Base-by-base conservation (phyloP, 177 flowering plant genomes). In the Vitis hybrid region DNA sequence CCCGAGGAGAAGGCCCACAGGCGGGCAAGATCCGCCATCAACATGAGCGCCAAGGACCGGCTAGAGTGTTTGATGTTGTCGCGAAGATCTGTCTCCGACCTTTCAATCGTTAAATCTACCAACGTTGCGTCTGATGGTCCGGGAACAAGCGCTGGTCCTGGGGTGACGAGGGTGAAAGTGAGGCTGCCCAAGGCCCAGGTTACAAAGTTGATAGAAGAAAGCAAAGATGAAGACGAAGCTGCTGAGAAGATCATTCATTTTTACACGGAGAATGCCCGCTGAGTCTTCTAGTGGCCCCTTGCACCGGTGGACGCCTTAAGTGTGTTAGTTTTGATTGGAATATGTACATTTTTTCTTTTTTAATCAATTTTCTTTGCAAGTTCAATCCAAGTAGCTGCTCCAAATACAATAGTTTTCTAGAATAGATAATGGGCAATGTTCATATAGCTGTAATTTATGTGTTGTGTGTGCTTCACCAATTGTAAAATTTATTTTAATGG, bases 21-120 rank as follows among this genome's bases (percentile, higher is more conserved):
- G 62, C 72, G 84, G 60, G 81, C 64, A 0, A 61, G 80, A 15
- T 83, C 91, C 0, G 76, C 71, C 1, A 74, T 85, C 0, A 73
- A 78, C n/a, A 77, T 74, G 83, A 67, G 79, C 12, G 93, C 94
- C 12, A 85, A 87, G 77, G 97, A 92, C 53, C 68, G 95, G 76
- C 85, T 92, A 0, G 93, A 92, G 72, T 71, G 78, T 65, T 72
- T 92, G 60, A 81, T 83, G 87, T 64, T 90, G 58, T 76, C 90
- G 1, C 55, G 86, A 45, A 68, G 90, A 62, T 71, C 94, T 2
- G 74, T 70, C 13, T 90, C 91, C 0, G 94, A 89, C 74, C 67
- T 85, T 15, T n/a, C 87, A 2, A 20, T 75, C 5, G 53, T 75
- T 29, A 76, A 75, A 33, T 33, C 45, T 0, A 33, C 64, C 75